A percentile compares a stretch with the other conserved stretches of the same genome.
Evolutionary conservation across 768 basidiomycete genomes (phyloP).

Genomic region (Suillus sp.): DNA sequence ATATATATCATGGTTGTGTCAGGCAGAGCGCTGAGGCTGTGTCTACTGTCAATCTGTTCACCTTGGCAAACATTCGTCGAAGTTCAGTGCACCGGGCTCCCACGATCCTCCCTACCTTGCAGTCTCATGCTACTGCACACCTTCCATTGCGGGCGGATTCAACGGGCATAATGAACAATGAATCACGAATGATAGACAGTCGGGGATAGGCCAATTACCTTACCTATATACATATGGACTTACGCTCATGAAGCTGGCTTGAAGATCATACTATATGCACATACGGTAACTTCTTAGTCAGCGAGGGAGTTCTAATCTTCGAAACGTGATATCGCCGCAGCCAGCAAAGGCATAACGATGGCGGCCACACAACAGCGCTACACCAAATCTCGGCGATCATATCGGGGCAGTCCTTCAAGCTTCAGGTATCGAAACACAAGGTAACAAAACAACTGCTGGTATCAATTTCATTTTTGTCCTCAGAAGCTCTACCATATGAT

Average conservation of each 20-base stretch:
- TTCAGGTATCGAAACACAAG: not conserved
- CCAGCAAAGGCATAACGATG: not conserved
- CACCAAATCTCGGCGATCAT: not conserved
- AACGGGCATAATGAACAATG: not conserved
- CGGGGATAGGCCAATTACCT: too few relatives aligned
- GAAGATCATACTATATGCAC: too few relatives aligned
- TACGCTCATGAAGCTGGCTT: too few relatives aligned
- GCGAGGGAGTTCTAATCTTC: too few relatives aligned
- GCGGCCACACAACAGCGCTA: not conserved
- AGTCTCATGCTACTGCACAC: not conserved
- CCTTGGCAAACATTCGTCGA: not conserved
- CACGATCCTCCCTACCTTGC: too few relatives aligned
- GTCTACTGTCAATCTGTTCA: not conserved
- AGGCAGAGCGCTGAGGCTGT: not conserved
- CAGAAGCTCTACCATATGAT: not conserved
- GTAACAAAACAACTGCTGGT: not conserved
- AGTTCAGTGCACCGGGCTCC: not conserved
- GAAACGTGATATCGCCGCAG: not conserved
- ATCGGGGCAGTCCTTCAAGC: constrained; percentile 4
- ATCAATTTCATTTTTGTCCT: too few relatives aligned
- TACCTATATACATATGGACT: too few relatives aligned
- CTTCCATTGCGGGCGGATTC: not conserved
- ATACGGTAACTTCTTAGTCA: not conserved
- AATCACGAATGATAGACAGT: not conserved
- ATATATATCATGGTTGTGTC: not conserved